Evolutionary conservation across 306 rosid genomes (phyloP).

Genomic region (Sicyos edulis): DNA sequence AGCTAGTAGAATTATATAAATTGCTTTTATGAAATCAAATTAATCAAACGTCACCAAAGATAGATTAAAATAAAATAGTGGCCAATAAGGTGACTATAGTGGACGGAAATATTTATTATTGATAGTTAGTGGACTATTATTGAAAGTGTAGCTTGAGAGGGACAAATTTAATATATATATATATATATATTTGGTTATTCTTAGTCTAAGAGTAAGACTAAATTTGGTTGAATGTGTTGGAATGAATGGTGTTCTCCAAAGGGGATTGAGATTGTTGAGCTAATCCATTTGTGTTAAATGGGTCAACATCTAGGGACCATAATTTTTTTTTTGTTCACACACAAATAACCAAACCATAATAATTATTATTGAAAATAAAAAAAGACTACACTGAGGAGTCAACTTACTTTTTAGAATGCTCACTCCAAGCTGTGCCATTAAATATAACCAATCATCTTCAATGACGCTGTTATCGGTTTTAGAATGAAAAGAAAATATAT

Average conservation of each 20-base stretch:
- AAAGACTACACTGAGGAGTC: background rate
- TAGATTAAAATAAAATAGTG: background rate
- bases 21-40: background rate
- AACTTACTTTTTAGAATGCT: background rate
- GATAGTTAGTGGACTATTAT: background rate
- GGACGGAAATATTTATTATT: background rate
- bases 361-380: background rate
- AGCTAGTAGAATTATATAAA: background rate
- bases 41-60: background rate
- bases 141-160: background rate
- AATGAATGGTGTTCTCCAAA: too few species aligned
- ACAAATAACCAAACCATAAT: background rate
- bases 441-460: too few species aligned
- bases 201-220: background rate
- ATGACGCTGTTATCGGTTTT: too few species aligned
- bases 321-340: background rate
- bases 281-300: background rate
- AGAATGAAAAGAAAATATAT: too few species aligned
- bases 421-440: background rate
- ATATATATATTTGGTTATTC: too few species aligned
- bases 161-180: background rate
- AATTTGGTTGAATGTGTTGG: background rate
- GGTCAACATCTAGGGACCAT: constrained; percentile 8
- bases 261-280: constrained; percentile 6
- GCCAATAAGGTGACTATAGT: background rate